Conservation (phyloP, 2,329 filamentous ascomycete genomes). For the Fusarium buharicum region DNA sequence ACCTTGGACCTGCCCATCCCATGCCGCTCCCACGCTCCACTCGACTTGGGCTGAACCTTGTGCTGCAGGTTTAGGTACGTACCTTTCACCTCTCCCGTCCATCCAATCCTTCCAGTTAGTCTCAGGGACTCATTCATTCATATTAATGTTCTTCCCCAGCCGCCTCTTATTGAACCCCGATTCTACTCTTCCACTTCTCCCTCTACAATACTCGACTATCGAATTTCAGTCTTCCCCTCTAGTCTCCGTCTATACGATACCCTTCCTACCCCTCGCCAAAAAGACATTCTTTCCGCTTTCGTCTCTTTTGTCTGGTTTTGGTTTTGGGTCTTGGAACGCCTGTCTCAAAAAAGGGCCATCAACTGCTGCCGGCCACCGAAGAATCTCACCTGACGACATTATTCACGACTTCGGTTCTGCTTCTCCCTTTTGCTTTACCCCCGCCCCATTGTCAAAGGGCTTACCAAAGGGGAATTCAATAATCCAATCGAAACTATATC, state of each 20-base stretch:
- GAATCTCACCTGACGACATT: conserved; percentile 27
- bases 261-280: conserved; percentile 4
- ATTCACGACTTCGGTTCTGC: conserved; percentile 18
- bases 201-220: conserved; percentile 35
- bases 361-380: conserved; percentile 31
- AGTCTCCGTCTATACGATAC: conserved; percentile 2
- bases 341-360: conserved; percentile 22
- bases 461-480: conserved; percentile 35
- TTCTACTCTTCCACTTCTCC: conserved; percentile 15
- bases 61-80: conserved; percentile 5
- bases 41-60: conserved; percentile 33
- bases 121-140: conserved; percentile 30
- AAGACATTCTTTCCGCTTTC: conserved; percentile 38
- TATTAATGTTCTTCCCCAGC: conserved; percentile 41
- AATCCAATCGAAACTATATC: conserved; percentile 26
- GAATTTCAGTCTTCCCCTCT: conserved; percentile 19
- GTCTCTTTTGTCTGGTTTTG: conserved; percentile 40
- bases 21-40: conserved; percentile 5
- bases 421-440: conserved; percentile 22
- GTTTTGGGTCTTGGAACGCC: conserved; percentile 30
- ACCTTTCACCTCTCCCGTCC: background rate
- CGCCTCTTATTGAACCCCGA: conserved; percentile 16
- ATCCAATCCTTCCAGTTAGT: too few species aligned
- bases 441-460: conserved; percentile 31
- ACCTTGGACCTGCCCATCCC: background rate